Evolutionary conservation across 345 rosid genomes (phyloP), one percentile per base, ranked within the genome.

Genomic region (Pugionium cornutum): DNA sequence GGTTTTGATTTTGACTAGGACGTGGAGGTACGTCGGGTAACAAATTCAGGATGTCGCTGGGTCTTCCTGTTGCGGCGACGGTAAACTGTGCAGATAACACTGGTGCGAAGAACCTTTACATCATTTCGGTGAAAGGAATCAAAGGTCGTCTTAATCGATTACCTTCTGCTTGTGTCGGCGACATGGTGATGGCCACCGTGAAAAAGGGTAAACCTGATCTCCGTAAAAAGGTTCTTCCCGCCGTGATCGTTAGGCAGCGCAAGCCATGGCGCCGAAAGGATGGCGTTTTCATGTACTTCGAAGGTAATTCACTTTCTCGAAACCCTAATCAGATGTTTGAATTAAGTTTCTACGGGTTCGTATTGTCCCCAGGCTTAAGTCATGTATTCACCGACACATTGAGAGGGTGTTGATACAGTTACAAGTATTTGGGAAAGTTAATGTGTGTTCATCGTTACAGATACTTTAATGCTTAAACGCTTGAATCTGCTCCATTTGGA

Each of bases 81-180:
- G 96, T 92, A 66, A 89, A 92, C 87, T 92, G 98, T 46, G 98
- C 98, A 0, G 98, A 92, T 7, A 92, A 92, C 85, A 92, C 96
- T 0, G 97, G 98, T 4, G 97, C 98, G 1, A 92, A 92, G 90
- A 89, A 89, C 33, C 91, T 92, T 0, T 92, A 92, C 81, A 89
- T 92, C 76, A 89, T 92, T 9, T 92, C 97, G 0, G 98, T 92
- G 62, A 92, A 92, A 63, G 96, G 95, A 11, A 87, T 92, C 81
- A 89, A 89, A 67, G 98, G 97, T 25, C 89, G 95, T 2, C 83
- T 92, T 41, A 92, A 92, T 79, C 73, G 98, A 2, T 72, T 92
- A 46, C 98, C 98, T 4, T 87, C 95, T 0, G 98, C 98, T 47
- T 89, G 98, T 58, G 95, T 89, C 1, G 97, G 98, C 0, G 98